Evolutionary conservation across 768 basidiomycete genomes (phyloP).

Genomic region (Lactarius pseudohatsudake): DNA sequence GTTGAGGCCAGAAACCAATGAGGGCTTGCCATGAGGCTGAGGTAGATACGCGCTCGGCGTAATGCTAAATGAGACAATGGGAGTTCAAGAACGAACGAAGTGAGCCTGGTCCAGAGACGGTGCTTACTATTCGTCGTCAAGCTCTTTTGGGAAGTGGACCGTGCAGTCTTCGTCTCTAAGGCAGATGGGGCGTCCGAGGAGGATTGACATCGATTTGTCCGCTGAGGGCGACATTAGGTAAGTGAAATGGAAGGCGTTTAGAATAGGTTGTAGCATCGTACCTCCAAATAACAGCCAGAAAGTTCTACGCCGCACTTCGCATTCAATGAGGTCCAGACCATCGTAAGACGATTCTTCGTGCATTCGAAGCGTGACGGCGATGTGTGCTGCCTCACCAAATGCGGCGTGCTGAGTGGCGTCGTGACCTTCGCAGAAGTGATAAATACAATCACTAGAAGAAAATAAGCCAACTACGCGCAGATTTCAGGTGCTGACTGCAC

Average conservation of each 20-base stretch:
- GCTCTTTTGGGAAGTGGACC: slow-evolving; percentile 81
- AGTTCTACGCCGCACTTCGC: slow-evolving; percentile 77
- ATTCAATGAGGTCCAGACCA: slow-evolving; percentile 81
- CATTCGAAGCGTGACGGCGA: slow-evolving; percentile 78
- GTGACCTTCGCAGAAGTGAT: slow-evolving; percentile 87
- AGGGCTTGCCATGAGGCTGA: slow-evolving; percentile 85
- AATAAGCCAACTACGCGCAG: slow-evolving; percentile 16
- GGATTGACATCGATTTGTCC: slow-evolving; percentile 87
- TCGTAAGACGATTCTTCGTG: slow-evolving; percentile 86
- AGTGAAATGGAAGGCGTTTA: slow-evolving; percentile 10
- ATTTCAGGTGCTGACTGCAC: slow-evolving; percentile 34
- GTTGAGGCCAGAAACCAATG: slow-evolving; percentile 83
- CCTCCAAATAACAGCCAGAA: slow-evolving; percentile 93
- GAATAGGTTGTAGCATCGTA: slow-evolving; percentile 37
- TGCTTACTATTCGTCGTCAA: slow-evolving; percentile 87
- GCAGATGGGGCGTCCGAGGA: slow-evolving; percentile 81
- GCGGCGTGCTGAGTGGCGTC: slow-evolving; percentile 86
- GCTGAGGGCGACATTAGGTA: slow-evolving; percentile 43
- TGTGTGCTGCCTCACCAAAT: slow-evolving; percentile 83
- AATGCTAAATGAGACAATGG: slow-evolving; percentile 49
- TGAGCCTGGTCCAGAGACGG: slow-evolving; percentile 27
- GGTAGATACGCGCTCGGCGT: slow-evolving; percentile 81
- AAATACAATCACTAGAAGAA: slow-evolving; percentile 65
- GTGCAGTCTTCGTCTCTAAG: slow-evolving; percentile 90
- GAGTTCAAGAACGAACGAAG: slow-evolving; percentile 22